phyloP scores from a whole-genome alignment of 2,329 filamentous ascomycete genomes.

The Ophiostoma angusticollis region DNA sequence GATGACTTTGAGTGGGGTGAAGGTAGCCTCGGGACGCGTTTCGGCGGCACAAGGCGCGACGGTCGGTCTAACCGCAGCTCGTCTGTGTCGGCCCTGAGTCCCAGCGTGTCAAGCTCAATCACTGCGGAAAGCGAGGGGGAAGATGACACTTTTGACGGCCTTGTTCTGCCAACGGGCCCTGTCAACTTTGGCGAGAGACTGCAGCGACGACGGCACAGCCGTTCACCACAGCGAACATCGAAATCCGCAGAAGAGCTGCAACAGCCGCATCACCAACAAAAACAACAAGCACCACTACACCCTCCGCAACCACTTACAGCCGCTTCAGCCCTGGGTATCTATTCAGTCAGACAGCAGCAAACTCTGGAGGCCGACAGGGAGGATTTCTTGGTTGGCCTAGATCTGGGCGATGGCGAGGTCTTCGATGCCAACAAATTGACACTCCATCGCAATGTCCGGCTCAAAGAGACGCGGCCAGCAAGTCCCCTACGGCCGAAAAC shows the following conservation, averaged over 20 bases:
- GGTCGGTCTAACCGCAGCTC: constrained; percentile 72
- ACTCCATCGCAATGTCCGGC: constrained; percentile 81
- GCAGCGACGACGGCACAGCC: constrained; percentile 53
- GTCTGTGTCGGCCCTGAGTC: constrained; percentile 77
- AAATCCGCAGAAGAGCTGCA: constrained; percentile 14
- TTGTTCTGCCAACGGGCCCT: constrained; percentile 71
- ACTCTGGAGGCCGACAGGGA: constrained; percentile 41
- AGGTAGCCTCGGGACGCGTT: constrained; percentile 80
- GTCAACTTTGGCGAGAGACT: constrained; percentile 73
- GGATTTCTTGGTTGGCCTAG: constrained; percentile 76
- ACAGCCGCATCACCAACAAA: constrained; percentile 17
- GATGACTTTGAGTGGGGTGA: constrained; percentile 93
- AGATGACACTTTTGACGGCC: constrained; percentile 81
- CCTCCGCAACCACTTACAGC: not conserved
- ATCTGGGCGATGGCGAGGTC: constrained; percentile 71
- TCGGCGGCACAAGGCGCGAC: constrained; percentile 74
- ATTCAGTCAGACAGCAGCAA: constrained; percentile 13
- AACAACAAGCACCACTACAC: constrained; percentile 8
- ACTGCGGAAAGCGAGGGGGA: constrained; percentile 90
- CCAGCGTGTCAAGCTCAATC: constrained; percentile 82
- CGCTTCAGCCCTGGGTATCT: constrained; percentile 4
- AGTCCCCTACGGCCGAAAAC: constrained; percentile 62
- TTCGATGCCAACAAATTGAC: constrained; percentile 72
- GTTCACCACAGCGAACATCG: constrained; percentile 35
- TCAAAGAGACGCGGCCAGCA: constrained; percentile 57